Evolutionary conservation across 2,329 filamentous ascomycete species (phyloP).

Genomic region (Colletotrichum liaoningense): DNA sequence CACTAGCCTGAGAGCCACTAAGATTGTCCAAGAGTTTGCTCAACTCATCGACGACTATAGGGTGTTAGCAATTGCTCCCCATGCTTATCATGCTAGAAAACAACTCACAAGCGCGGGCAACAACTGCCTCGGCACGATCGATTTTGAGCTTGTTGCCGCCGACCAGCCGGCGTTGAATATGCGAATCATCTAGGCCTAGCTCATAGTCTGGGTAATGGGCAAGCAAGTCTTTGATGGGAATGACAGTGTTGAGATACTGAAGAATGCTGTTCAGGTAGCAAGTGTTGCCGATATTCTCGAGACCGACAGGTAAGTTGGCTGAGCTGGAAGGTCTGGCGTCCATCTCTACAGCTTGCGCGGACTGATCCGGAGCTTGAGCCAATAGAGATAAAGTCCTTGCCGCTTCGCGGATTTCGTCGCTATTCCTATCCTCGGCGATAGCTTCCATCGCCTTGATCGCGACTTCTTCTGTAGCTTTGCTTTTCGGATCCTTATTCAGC

Average conservation of each 20-base stretch:
- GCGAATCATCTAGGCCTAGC: constrained; percentile 73
- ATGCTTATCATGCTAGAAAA: constrained; percentile 34
- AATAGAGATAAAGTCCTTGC: background rate
- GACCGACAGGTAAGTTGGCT: constrained; percentile 78
- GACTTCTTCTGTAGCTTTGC: constrained; percentile 6
- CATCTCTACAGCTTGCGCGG: background rate
- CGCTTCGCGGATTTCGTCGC: constrained; percentile 9
- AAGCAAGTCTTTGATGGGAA: constrained; percentile 83
- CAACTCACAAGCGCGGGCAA: constrained; percentile 79
- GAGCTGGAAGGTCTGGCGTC: background rate
- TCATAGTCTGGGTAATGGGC: constrained; percentile 79
- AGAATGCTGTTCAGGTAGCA: constrained; percentile 97
- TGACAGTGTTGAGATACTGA: constrained; percentile 93
- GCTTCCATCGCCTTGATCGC: constrained; percentile 26
- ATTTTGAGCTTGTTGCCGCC: constrained; percentile 71
- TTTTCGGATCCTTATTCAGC: constrained; percentile 26
- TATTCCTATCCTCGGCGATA: constrained; percentile 18
- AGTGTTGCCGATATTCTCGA: constrained; percentile 96
- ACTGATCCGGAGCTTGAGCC: constrained; percentile 1
- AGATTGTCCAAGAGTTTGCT: constrained; percentile 77
- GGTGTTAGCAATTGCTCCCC: constrained; percentile 54
- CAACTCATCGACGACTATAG: constrained; percentile 79
- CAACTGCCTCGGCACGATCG: constrained; percentile 69
- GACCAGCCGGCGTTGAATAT: constrained; percentile 75
- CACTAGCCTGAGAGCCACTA: constrained; percentile 69